These are phyloP conservation scores for Sugiyamaella paludigena DNA, from an alignment of 1,139 yeast genomes.

Conservation along the genomic window DNA sequence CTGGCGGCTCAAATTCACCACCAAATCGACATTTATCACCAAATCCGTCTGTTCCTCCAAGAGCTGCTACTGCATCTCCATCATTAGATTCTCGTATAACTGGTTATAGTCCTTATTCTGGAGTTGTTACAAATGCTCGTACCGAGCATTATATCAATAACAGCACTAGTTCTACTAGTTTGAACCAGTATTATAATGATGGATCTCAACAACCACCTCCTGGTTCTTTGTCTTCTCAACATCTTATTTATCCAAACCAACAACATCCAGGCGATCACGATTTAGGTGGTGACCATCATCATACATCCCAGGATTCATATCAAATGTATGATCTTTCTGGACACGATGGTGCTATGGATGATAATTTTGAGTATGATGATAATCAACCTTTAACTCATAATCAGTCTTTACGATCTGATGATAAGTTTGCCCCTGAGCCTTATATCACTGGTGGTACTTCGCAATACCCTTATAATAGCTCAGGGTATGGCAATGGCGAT, in stretches of 20 bases:
- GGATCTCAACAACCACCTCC: background rate
- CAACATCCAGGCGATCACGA: background rate
- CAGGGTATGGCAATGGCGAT: background rate
- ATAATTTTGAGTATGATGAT: conserved; percentile 23
- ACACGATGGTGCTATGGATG: conserved; percentile 24
- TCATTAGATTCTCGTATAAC: conserved; percentile 20
- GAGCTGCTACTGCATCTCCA: conserved; percentile 12
- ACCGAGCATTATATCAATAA: background rate
- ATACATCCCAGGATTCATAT: conserved; percentile 18
- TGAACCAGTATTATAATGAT: background rate
- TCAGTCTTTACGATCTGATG: background rate
- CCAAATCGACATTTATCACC: background rate
- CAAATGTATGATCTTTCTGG: conserved; percentile 26
- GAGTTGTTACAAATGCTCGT: conserved; percentile 11
- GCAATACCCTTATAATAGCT: background rate
- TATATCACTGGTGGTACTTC: background rate
- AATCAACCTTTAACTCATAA: conserved; percentile 23
- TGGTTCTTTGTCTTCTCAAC: conserved; percentile 2
- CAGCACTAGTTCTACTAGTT: background rate
- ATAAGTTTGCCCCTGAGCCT: background rate
- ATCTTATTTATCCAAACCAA: conserved; percentile 1
- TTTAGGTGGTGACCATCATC: background rate
- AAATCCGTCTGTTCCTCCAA: conserved; percentile 1
- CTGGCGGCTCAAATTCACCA: background rate
- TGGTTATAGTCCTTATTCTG: conserved; percentile 18